Evolutionary conservation across 129 eudicot genomes (phyloP), one percentile per base, ranked within the genome.

Genomic region (Rutidosis leptorrhynchoides): DNA sequence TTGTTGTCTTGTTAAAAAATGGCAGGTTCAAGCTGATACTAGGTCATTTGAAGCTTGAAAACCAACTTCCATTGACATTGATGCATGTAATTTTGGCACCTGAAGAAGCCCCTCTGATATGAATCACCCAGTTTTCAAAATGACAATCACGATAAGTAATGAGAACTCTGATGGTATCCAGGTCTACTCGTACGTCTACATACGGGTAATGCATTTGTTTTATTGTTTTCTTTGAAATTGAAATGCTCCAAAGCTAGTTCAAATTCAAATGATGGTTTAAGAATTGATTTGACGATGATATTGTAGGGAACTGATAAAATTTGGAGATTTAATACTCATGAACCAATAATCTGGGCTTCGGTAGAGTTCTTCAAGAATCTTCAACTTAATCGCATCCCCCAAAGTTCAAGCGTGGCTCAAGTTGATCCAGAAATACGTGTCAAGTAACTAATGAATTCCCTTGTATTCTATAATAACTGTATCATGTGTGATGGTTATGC

Each of bases 51-150:
- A 96, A 93, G 80, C 77, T 93, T 56, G 98, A 88, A 87, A 93
- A 93, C 71, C 98, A 93, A 79, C 89, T 93, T 21, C 98, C 98
- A 63, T 76, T 93, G 80, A 86, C 98, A 59, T 73, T 81, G 53
- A 88, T 93, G 98, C 98, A 95, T 59, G 96, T 93, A 49, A 65
- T 93, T 68, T 76, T 93, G 74, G 98, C 98, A 71, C 95, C 98
- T 76, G 96, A 93, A 60, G 95, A 85, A 73, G 79, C 78, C n/a
- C n/a, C 27, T 70, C 85, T 68, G 96, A 93, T 77, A 73, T 73
- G 75, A 81, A 93, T 40, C 89, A 88, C 69, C 98, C 98, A 1
- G 96, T 88, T 40, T 84, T 93, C 71, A 93, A 93, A 79, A 93
- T 93, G 96, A 83, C 96, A 29, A 66, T 93, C 35, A 93, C 98